phyloP scores from a whole-genome alignment of 1,139 yeast species.

The Scheffersomyces cryptocercus region DNA sequence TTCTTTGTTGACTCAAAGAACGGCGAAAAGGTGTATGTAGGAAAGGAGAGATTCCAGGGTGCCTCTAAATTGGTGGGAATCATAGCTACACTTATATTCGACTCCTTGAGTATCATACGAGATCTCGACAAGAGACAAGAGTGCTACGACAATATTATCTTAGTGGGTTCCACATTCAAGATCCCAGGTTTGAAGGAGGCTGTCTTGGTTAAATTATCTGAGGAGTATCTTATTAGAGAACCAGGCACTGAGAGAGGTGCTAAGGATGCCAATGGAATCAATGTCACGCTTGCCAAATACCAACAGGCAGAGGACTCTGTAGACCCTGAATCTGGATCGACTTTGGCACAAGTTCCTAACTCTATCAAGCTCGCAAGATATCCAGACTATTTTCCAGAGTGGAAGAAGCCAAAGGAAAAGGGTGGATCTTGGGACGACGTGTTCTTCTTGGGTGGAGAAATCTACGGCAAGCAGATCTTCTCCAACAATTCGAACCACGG shows the following conservation, averaged over 20 bases:
- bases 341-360: constrained; percentile 70
- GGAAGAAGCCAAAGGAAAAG: constrained; percentile 69
- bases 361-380: constrained; percentile 65
- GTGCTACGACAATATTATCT: constrained; percentile 80
- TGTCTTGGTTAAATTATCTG: constrained; percentile 57
- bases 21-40: constrained; percentile 61
- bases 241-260: constrained; percentile 28
- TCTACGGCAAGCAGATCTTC: constrained; percentile 83
- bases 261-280: constrained; percentile 31
- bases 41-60: constrained; percentile 88
- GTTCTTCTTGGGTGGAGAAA: constrained; percentile 83
- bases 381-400: constrained; percentile 93
- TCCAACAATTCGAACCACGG: constrained; percentile 57
- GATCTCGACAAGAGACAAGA: constrained; percentile 77
- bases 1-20: constrained; percentile 56
- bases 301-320: constrained; percentile 35
- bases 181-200: constrained; percentile 80
- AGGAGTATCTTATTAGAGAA: constrained; percentile 53
- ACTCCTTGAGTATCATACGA: constrained; percentile 54
- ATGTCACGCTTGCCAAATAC: constrained; percentile 44
- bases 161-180: constrained; percentile 74
- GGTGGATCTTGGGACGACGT: constrained; percentile 71
- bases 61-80: constrained; percentile 55
- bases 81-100: constrained; percentile 57
- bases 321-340: constrained; percentile 27